phyloP scores from a whole-genome alignment of 2,329 filamentous ascomycete genomes.

The Colletotrichum karsti region DNA sequence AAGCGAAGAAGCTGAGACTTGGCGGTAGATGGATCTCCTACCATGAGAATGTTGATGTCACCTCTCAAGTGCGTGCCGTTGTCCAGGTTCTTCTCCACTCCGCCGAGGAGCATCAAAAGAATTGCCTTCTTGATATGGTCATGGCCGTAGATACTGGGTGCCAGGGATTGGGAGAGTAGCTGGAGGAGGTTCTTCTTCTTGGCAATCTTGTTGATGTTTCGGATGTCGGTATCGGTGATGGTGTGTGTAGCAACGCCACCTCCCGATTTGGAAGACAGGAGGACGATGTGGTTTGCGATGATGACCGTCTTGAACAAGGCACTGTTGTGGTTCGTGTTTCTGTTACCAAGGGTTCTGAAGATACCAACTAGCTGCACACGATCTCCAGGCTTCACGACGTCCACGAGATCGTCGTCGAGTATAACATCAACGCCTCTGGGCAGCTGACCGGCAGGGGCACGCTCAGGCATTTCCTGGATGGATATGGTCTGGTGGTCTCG shows the following conservation, averaged over 20 bases:
- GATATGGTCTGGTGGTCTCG: slow-evolving; percentile 97
- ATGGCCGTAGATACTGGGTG: slow-evolving; percentile 96
- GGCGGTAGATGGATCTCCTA: slow-evolving; percentile 96
- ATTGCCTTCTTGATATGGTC: slow-evolving; percentile 99
- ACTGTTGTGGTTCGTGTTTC: slow-evolving; percentile 89
- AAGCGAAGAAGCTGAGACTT: slow-evolving; percentile 98
- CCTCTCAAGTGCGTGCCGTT: slow-evolving; percentile 98
- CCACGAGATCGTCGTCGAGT: slow-evolving; percentile 94
- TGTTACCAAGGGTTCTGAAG: slow-evolving; percentile 92
- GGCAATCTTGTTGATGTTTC: slow-evolving; percentile 97
- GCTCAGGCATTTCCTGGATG: slow-evolving; percentile 98
- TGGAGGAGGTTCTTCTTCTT: slow-evolving; percentile 96
- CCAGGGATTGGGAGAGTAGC: slow-evolving; percentile 90
- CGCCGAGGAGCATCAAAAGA: slow-evolving; percentile 90
- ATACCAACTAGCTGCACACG: slow-evolving; percentile 97
- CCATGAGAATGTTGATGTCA: slow-evolving; percentile 99
- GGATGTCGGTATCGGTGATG: slow-evolving; percentile 96
- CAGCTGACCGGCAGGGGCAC: slow-evolving; percentile 93
- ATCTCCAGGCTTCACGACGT: slow-evolving; percentile 94
- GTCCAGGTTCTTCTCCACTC: slow-evolving; percentile 98
- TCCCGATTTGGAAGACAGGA: slow-evolving; percentile 94
- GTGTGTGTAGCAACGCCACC: slow-evolving; percentile 90
- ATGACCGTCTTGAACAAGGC: slow-evolving; percentile 95
- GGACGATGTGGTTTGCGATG: slow-evolving; percentile 92
- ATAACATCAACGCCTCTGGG: slow-evolving; percentile 96